phyloP scores from a whole-genome alignment of 2,329 filamentous ascomycete species.

The Aspergillus ibericus region DNA sequence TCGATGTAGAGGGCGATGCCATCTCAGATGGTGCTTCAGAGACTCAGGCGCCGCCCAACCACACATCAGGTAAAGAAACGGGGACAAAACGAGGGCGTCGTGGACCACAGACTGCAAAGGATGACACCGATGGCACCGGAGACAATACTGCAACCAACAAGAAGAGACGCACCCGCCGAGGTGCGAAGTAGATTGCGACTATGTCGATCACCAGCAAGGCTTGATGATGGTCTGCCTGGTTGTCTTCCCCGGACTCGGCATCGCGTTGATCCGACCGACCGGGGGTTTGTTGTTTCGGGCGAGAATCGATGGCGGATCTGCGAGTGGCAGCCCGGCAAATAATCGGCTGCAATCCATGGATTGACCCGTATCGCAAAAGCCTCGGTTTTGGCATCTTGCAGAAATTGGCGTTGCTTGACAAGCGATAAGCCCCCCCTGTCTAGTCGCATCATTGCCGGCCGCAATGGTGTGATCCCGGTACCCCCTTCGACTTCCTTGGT shows the following conservation, averaged over 20 bases:
- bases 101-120: constrained; percentile 3
- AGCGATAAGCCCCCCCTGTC: not conserved
- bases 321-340: not conserved
- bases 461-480: constrained; percentile 3
- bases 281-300: not conserved
- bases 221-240: not conserved
- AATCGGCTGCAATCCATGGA: no score
- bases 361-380: not conserved
- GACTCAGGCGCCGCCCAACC: not conserved
- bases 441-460: not conserved
- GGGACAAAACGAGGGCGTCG: constrained; percentile 18
- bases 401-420: not conserved
- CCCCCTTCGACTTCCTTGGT: not conserved
- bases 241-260: not conserved
- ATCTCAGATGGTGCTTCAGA: constrained; percentile 2
- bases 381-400: not conserved
- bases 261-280: not conserved
- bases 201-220: not conserved
- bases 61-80: constrained; percentile 12
- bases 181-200: not conserved
- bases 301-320: not conserved
- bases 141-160: constrained; percentile 22
- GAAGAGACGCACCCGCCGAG: constrained; percentile 26
- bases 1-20: not conserved
- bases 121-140: not conserved